These are phyloP conservation scores for Dactylellina cionopaga DNA, from an alignment of 2,329 filamentous ascomycete species.

Conservation along the genomic window DNA sequence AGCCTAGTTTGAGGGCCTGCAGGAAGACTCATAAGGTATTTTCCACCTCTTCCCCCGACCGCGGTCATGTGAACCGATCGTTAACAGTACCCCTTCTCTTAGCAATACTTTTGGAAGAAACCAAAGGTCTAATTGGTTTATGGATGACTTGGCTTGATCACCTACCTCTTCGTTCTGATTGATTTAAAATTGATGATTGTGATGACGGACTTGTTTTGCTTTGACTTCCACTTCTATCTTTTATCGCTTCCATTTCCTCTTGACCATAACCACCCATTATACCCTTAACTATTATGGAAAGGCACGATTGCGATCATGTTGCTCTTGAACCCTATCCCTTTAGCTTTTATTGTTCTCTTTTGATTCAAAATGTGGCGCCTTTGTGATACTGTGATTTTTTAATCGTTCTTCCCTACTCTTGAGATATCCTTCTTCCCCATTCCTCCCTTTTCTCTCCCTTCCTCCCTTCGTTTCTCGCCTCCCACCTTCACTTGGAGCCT, in stretches of 20 bases:
- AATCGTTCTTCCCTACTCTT: too few species aligned
- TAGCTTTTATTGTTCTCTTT: too few species aligned
- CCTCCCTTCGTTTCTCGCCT: not conserved
- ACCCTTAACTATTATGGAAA: not conserved
- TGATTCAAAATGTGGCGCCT: too few species aligned
- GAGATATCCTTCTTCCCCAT: too few species aligned
- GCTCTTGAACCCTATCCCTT: too few species aligned
- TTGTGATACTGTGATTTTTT: not conserved
- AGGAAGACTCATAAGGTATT: constrained; percentile 95
- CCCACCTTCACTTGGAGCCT: not conserved
- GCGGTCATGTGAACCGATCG: constrained; percentile 5
- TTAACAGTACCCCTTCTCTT: constrained; percentile 73
- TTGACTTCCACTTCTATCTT: not conserved
- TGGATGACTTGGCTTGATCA: not conserved
- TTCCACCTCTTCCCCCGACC: constrained; percentile 12
- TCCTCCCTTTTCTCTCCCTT: not conserved
- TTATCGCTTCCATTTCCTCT: not conserved
- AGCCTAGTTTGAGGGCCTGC: constrained; percentile 87
- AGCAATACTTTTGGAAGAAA: constrained; percentile 79
- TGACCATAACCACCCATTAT: not conserved
- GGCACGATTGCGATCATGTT: not conserved
- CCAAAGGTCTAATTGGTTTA: constrained; percentile 63
- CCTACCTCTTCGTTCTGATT: not conserved
- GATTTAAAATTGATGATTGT: not conserved
- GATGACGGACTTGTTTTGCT: constrained; percentile 3